A percentile compares a stretch with the other conserved stretches of the same genome.
These are phyloP conservation scores for Neonectria sp. DNA, from an alignment of 2,329 filamentous ascomycete genomes.

Conservation along the genomic window DNA sequence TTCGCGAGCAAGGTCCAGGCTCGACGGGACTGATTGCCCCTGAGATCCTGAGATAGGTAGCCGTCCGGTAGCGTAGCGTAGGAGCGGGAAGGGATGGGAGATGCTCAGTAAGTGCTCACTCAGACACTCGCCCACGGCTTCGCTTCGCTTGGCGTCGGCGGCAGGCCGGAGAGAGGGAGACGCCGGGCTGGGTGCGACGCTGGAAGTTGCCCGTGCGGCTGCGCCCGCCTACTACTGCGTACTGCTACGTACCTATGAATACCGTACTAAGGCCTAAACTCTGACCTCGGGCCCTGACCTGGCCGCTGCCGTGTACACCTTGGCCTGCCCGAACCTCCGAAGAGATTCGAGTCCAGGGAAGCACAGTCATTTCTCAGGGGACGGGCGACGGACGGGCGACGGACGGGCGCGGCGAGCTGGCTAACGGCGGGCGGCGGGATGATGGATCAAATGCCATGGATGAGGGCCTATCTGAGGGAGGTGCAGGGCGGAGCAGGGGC, in stretches of 20 bases:
- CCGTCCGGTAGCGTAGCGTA: constrained; percentile 36
- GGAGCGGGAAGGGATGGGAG: constrained; percentile 29
- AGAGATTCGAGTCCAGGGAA: background rate
- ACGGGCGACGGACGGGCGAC: constrained; percentile 5
- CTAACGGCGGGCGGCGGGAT: constrained; percentile 13
- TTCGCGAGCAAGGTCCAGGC: constrained; percentile 13
- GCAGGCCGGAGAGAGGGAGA: constrained; percentile 32
- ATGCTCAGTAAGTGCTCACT: constrained; percentile 4
- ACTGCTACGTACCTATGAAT: background rate
- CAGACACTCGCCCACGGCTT: background rate
- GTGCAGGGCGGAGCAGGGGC: constrained; percentile 14
- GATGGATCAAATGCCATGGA: constrained; percentile 12
- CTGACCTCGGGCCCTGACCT: background rate
- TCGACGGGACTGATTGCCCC: constrained; percentile 29
- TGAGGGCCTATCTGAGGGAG: constrained; percentile 28
- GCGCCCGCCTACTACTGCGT: background rate
- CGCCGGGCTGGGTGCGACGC: background rate
- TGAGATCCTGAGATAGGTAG: constrained; percentile 41
- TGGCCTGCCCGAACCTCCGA: background rate
- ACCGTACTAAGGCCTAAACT: too few species aligned
- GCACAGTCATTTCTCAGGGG: too few species aligned
- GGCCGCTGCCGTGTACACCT: background rate
- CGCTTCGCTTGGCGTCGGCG: constrained; percentile 12
- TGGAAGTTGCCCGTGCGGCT: constrained; percentile 2
- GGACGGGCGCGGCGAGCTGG: constrained; percentile 10